A percentile compares a stretch with the other conserved stretches of the same genome.
These are phyloP conservation scores for Hamamelis virginiana DNA, from an alignment of 164 flowering plant species.

Conservation along the genomic window DNA sequence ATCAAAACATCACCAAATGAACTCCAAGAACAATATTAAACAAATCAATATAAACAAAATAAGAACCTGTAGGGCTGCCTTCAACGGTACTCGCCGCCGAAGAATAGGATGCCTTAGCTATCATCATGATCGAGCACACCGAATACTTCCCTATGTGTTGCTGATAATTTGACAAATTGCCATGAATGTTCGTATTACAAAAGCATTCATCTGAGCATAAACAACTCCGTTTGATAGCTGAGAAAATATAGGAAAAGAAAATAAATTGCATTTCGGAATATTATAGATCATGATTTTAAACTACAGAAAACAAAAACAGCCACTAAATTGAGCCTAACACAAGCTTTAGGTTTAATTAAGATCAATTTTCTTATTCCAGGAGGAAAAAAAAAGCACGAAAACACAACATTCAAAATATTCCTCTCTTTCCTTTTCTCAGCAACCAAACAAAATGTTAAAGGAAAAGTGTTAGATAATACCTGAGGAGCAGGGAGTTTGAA, in stretches of 20 bases:
- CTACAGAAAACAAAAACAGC: not conserved
- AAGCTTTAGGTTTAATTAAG: no score
- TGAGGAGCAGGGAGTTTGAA: slow-evolving; percentile 1
- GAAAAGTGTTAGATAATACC: no score
- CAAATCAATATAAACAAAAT: no score
- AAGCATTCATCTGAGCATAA: not conserved
- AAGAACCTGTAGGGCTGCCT: slow-evolving; percentile 40
- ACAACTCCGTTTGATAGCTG: no score
- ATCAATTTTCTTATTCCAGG: no score
- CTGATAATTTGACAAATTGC: slow-evolving; percentile 1
- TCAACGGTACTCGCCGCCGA: slow-evolving; percentile 21
- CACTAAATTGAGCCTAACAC: no score
- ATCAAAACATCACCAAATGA: not conserved
- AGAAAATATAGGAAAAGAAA: no score
- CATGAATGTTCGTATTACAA: slow-evolving; percentile 9
- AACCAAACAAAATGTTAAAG: no score
- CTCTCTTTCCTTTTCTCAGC: no score
- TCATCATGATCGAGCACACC: slow-evolving; percentile 6
- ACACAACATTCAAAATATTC: no score
- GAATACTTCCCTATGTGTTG: slow-evolving; percentile 7
- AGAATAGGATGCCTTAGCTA: slow-evolving; percentile 29
- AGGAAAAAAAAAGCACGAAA: no score
- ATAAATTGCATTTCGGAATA: not conserved
- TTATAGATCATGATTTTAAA: not conserved
- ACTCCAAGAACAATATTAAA: no score